phyloP scores from a whole-genome alignment of 768 basidiomycete species.

The Steccherinum ochraceum region DNA sequence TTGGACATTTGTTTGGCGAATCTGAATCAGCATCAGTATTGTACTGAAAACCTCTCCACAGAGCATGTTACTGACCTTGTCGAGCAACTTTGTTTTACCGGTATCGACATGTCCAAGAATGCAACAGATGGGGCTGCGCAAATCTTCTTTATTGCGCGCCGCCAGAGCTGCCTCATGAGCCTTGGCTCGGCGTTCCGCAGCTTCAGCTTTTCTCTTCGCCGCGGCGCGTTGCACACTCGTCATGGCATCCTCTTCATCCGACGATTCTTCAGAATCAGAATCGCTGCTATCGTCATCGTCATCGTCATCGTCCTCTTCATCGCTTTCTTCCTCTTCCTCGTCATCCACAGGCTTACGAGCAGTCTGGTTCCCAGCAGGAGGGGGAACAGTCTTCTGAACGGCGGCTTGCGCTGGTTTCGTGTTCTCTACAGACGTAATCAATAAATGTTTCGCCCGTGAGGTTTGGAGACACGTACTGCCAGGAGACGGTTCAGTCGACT shows the following conservation, averaged over 20 bases:
- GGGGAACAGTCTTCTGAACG: constrained; percentile 17
- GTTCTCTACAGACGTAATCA: constrained; percentile 6
- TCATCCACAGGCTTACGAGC: constrained; percentile 4
- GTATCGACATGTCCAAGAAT: constrained; percentile 99
- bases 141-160: constrained; percentile 78
- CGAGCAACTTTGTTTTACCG: constrained; percentile 95
- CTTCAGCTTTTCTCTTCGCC: constrained; percentile 73
- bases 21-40: constrained; percentile 39
- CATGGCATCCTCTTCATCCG: constrained; percentile 55
- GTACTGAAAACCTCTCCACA: too few relatives aligned
- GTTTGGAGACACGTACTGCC: constrained; percentile 6
- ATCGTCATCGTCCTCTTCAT: constrained; percentile 36
- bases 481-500: constrained; percentile 19
- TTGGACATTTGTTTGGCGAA: constrained; percentile 99
- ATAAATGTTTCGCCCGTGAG: background rate
- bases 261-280: constrained; percentile 29
- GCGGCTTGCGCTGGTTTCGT: constrained; percentile 2
- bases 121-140: constrained; percentile 97
- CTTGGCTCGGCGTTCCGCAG: constrained; percentile 73
- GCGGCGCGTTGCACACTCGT: constrained; percentile 61
- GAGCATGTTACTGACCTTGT: constrained; percentile 59
- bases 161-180: constrained; percentile 83
- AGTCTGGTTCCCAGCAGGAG: constrained; percentile 9
- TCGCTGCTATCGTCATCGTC: constrained; percentile 30
- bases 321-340: constrained; percentile 13